phyloP scores from a whole-genome alignment of 305 asterid genomes.

The Fraxinus ornus region DNA sequence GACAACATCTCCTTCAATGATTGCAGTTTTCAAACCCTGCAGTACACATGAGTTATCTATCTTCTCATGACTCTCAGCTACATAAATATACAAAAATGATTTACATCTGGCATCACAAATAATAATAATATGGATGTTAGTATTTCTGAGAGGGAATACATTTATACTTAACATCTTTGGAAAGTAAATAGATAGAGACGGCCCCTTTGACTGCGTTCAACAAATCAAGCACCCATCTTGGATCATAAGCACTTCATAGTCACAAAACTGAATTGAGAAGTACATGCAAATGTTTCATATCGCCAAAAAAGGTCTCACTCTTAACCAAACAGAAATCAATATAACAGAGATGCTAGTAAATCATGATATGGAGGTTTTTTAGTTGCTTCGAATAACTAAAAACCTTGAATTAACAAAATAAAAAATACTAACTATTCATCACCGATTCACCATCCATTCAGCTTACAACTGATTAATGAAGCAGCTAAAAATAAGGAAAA shows the following conservation, averaged over 20 bases:
- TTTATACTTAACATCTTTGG: background rate
- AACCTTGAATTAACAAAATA: background rate
- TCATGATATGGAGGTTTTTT: conserved; percentile 1
- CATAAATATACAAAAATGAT: conserved; percentile 17
- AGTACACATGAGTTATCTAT: conserved; percentile 13
- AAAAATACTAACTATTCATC: background rate
- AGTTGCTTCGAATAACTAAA: background rate
- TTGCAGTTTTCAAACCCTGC: conserved; percentile 91
- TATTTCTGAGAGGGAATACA: background rate
- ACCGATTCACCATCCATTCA: background rate
- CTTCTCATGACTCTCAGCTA: conserved; percentile 9
- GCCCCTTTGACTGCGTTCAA: background rate
- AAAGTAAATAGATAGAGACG: background rate
- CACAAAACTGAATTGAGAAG: background rate
- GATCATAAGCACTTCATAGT: background rate
- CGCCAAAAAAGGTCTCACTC: conserved; percentile 5
- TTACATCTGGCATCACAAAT: conserved; percentile 3
- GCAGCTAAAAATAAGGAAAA: conserved; percentile 10
- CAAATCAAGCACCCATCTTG: background rate
- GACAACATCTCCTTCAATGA: conserved; percentile 80
- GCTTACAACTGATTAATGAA: background rate
- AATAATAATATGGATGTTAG: conserved; percentile 11
- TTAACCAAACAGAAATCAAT: conserved; percentile 8
- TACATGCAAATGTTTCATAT: background rate
- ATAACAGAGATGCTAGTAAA: conserved; percentile 9